phyloP scores from a whole-genome alignment of 2,329 filamentous ascomycete genomes.

The Stagonosporopsis tanaceti region DNA sequence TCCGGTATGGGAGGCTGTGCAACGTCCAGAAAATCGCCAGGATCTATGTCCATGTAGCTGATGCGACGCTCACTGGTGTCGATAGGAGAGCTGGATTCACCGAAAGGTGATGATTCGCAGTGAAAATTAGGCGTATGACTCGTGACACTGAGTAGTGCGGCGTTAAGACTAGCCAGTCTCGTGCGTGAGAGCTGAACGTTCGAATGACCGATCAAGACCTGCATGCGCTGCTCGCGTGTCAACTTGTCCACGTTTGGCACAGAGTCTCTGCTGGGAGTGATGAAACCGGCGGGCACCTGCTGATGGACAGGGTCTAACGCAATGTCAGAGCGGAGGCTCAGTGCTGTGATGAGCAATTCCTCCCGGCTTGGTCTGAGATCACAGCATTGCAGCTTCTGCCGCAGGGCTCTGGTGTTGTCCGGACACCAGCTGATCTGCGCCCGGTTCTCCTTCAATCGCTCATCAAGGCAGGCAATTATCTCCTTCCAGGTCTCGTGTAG shows the following conservation, averaged over 20 bases:
- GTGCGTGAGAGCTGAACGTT: slow-evolving; percentile 36
- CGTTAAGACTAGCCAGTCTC: slow-evolving; percentile 42
- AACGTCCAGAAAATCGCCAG: slow-evolving; percentile 40
- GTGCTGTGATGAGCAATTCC: slow-evolving; percentile 47
- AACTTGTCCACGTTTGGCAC: slow-evolving; percentile 43
- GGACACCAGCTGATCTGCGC: slow-evolving; percentile 50
- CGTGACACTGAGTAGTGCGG: slow-evolving; percentile 39
- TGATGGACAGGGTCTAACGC: slow-evolving; percentile 38
- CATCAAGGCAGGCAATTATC: slow-evolving; percentile 42
- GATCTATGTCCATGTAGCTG: slow-evolving; percentile 51
- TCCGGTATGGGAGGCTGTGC: slow-evolving; percentile 40
- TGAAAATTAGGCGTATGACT: slow-evolving; percentile 32
- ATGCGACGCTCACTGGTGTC: slow-evolving; percentile 42
- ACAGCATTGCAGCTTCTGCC: slow-evolving; percentile 50
- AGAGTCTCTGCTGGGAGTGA: slow-evolving; percentile 47
- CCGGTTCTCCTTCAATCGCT: slow-evolving; percentile 43
- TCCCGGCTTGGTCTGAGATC: slow-evolving; percentile 48
- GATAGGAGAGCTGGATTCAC: slow-evolving; percentile 34
- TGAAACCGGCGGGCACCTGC: slow-evolving; percentile 44
- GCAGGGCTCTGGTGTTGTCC: slow-evolving; percentile 45
- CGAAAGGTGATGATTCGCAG: slow-evolving; percentile 37
- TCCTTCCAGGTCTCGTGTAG: slow-evolving; percentile 50
- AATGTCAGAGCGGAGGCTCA: slow-evolving; percentile 48
- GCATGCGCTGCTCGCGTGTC: slow-evolving; percentile 46
- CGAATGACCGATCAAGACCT: slow-evolving; percentile 46